phyloP scores from a whole-genome alignment of 1,284 basidiomycete species.

The Porogramme epimiltina region DNA sequence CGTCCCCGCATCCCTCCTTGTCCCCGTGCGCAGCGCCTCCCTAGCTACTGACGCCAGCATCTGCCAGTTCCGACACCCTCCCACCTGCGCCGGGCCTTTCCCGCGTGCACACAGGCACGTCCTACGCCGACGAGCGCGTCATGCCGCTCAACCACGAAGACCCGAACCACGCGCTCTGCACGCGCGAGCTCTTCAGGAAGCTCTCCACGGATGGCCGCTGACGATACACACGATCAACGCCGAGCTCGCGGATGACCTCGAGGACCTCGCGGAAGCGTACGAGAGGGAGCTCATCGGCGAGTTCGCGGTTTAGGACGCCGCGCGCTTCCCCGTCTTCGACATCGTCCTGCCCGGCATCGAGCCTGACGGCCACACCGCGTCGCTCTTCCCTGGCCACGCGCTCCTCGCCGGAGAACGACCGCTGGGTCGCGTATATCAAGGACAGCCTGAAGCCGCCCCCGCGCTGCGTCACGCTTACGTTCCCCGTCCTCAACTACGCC shows the following conservation, averaged over 20 bases:
- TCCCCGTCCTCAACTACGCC: constrained; percentile 93
- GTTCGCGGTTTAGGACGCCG: constrained; percentile 89
- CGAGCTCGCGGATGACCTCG: constrained; percentile 72
- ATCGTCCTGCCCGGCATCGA: constrained; percentile 93
- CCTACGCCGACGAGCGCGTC: constrained; percentile 96
- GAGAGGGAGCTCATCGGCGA: constrained; percentile 90
- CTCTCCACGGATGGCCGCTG: constrained; percentile 66
- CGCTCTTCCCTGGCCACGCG: constrained; percentile 91
- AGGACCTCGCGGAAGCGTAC: constrained; percentile 91
- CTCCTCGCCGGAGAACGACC: constrained; percentile 83
- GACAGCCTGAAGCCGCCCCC: constrained; percentile 96
- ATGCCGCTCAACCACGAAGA: constrained; percentile 93
- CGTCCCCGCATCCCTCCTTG: not conserved
- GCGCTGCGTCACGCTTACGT: constrained; percentile 88
- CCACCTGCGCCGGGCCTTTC: constrained; percentile 9
- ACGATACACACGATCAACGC: constrained; percentile 90
- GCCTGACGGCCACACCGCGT: constrained; percentile 95
- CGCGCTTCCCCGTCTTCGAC: constrained; percentile 94
- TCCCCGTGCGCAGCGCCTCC: not conserved
- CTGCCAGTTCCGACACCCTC: not conserved
- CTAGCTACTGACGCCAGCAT: not conserved
- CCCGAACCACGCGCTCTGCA: constrained; percentile 87
- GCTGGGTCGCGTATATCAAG: constrained; percentile 94
- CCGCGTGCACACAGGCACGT: constrained; percentile 81
- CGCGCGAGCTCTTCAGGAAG: constrained; percentile 79